phyloP scores from a whole-genome alignment of 371 early-diverging fungal species.

The Cladochytrium tenue region DNA sequence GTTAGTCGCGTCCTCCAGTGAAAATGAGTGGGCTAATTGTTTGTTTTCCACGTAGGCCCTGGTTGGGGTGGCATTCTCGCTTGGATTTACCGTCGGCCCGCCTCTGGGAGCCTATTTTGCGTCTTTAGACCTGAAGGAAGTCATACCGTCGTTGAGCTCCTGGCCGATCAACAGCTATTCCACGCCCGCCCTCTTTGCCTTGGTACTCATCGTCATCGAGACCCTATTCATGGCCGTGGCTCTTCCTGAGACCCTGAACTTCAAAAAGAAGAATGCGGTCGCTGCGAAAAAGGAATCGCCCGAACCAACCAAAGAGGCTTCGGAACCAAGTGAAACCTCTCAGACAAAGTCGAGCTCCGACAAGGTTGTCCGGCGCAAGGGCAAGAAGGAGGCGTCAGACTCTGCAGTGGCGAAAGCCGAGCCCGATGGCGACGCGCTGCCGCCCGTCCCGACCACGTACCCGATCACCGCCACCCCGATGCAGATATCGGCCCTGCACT shows the following conservation, averaged over 20 bases:
- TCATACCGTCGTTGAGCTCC: conserved; percentile 53
- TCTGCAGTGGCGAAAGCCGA: conserved; percentile 1
- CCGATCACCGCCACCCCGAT: neutral
- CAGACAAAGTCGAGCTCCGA: neutral
- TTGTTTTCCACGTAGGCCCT: conserved; percentile 64
- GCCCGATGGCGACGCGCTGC: too few relatives aligned
- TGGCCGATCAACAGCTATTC: conserved; percentile 76
- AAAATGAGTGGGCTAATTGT: neutral
- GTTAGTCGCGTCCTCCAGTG: conserved; percentile 33
- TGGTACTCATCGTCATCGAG: conserved; percentile 77
- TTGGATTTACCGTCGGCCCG: conserved; percentile 95
- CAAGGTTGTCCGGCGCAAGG: conserved; percentile 5
- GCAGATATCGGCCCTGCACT: conserved; percentile 71
- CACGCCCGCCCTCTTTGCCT: conserved; percentile 81
- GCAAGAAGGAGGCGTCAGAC: neutral
- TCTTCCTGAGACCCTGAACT: conserved; percentile 81
- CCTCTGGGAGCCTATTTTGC: conserved; percentile 90
- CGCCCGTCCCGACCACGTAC: too few relatives aligned
- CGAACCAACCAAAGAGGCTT: conserved; percentile 1
- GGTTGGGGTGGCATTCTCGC: conserved; percentile 94
- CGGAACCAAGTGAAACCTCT: neutral
- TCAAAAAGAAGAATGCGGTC: conserved; percentile 28
- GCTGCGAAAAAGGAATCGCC: neutral
- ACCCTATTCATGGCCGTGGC: conserved; percentile 68
- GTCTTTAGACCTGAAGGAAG: conserved; percentile 61